A percentile compares a stretch with the other conserved stretches of the same genome.
phyloP scores from a whole-genome alignment of 768 basidiomycete genomes.

The Lactarius psammicola region DNA sequence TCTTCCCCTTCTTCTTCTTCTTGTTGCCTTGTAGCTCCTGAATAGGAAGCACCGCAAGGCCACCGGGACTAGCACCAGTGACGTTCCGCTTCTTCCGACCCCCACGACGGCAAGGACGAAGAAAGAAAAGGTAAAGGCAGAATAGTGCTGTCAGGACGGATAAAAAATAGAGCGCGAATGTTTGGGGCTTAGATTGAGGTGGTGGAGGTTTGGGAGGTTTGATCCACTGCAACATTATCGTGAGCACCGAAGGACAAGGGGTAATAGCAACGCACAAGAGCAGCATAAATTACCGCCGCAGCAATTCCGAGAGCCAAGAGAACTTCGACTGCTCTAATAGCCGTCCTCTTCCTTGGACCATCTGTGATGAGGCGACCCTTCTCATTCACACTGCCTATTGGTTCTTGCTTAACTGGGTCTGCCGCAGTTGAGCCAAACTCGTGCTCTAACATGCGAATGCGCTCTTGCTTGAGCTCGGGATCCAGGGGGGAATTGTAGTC shows the following conservation, averaged over 20 bases:
- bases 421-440: constrained; percentile 51
- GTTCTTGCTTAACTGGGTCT: constrained; percentile 40
- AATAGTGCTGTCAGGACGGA: constrained; percentile 53
- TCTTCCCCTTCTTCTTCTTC: constrained; percentile 43
- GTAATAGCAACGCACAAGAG: constrained; percentile 44
- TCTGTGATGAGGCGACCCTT: constrained; percentile 60
- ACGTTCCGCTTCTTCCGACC: constrained; percentile 33
- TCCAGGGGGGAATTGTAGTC: constrained; percentile 46
- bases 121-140: constrained; percentile 53
- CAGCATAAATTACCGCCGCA: constrained; percentile 60
- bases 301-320: constrained; percentile 51
- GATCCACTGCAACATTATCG: constrained; percentile 44
- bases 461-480: constrained; percentile 59
- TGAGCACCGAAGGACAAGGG: neutral
- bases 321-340: constrained; percentile 48
- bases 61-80: constrained; percentile 34
- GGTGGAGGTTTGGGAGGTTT: constrained; percentile 53
- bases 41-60: constrained; percentile 65
- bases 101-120: constrained; percentile 57
- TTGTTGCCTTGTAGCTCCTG: constrained; percentile 49
- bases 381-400: constrained; percentile 57
- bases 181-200: constrained; percentile 53
- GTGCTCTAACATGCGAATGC: constrained; percentile 67
- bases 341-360: constrained; percentile 58
- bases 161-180: constrained; percentile 56